These are phyloP conservation scores for Westerdykella sp. DNA, from an alignment of 2,329 filamentous ascomycete species.

Conservation along the genomic window DNA sequence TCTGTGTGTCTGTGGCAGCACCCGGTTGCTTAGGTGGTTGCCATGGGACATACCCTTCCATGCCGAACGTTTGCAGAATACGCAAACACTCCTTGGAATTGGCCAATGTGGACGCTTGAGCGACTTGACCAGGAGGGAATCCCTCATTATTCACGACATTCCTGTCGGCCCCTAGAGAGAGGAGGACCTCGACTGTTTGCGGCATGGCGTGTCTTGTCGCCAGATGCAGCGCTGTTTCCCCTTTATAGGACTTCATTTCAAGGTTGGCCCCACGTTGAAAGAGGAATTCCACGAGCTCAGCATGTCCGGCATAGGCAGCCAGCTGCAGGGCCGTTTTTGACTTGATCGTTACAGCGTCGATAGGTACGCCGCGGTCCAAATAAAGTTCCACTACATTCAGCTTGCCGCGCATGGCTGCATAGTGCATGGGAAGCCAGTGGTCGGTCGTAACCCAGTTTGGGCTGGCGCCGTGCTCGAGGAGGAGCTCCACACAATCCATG, in stretches of 20 bases:
- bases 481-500: background rate
- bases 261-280: background rate
- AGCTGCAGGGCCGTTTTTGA: background rate
- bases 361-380: background rate
- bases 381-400: background rate
- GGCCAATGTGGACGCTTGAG: background rate
- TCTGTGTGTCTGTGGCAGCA: background rate
- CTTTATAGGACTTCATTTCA: background rate
- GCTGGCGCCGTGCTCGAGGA: background rate
- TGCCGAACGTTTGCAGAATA: background rate
- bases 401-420: background rate
- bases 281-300: background rate
- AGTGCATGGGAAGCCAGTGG: background rate
- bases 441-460: background rate
- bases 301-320: background rate
- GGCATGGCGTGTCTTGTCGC: background rate
- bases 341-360: background rate
- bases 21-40: background rate
- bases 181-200: background rate
- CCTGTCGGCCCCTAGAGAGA: background rate
- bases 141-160: background rate
- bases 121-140: background rate
- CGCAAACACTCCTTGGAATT: background rate
- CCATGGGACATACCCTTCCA: background rate
- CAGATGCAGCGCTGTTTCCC: background rate